Percentiles rank a stretch among this genome's conserved stretches.
phyloP scores from a whole-genome alignment of 257 asterid species.

The Thymus quinquecostatus region DNA sequence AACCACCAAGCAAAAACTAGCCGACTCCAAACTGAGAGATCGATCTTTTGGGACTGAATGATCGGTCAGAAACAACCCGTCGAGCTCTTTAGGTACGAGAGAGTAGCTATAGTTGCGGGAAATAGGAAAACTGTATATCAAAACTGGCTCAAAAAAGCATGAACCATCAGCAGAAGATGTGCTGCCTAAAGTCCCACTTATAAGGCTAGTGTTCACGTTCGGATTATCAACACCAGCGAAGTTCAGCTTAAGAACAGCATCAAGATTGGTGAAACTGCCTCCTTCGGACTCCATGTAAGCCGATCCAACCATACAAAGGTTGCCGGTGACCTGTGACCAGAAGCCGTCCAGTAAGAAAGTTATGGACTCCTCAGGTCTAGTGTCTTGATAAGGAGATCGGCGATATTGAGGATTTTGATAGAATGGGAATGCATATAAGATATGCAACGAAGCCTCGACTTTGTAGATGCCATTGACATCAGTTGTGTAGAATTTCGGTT shows the following conservation, averaged over 20 bases:
- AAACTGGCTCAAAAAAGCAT: not conserved
- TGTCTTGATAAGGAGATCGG: not conserved
- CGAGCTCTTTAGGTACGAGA: not conserved
- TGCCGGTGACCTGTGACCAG: not conserved
- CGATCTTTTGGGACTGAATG: not conserved
- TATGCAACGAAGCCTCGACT: not conserved
- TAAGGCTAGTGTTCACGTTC: not conserved
- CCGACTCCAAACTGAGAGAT: not conserved
- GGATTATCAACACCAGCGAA: not conserved
- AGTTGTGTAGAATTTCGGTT: not conserved
- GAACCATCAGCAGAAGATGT: not conserved
- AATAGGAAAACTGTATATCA: not conserved
- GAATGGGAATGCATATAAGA: not conserved
- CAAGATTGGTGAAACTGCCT: not conserved
- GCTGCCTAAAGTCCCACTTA: not conserved
- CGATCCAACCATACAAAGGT: slow-evolving; percentile 3
- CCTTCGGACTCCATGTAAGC: not conserved
- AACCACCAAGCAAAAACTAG: slow-evolving; percentile 36
- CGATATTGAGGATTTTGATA: not conserved
- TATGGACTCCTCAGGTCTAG: not conserved
- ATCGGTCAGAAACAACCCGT: not conserved
- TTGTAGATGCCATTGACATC: not conserved
- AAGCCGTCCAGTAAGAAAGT: slow-evolving; percentile 7
- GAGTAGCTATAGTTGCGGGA: not conserved
- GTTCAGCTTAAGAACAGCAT: slow-evolving; percentile 8